These are phyloP conservation scores for Salix viminalis DNA, from an alignment of 345 rosid genomes.

Conservation along the genomic window DNA sequence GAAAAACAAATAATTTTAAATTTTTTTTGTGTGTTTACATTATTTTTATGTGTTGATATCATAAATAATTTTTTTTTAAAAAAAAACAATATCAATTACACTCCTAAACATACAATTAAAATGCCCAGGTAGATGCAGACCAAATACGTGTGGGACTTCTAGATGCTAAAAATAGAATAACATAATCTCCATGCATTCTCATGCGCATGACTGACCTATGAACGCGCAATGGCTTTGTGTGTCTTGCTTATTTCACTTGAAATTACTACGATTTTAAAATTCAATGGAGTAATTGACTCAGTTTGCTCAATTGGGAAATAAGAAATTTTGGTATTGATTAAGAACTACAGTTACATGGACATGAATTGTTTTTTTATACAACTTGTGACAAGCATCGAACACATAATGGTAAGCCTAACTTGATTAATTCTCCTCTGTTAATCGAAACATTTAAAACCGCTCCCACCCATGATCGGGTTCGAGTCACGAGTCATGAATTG, in stretches of 20 bases:
- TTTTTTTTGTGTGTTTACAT: too few species aligned
- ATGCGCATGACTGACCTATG: background rate
- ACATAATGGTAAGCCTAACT: background rate
- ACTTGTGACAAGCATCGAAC: background rate
- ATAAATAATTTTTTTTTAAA: too few species aligned
- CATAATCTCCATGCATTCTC: background rate
- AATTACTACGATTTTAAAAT: background rate
- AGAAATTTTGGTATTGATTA: background rate
- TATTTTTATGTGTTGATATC: too few species aligned
- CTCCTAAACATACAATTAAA: rapidly evolving
- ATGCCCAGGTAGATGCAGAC: background rate
- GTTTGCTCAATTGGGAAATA: background rate
- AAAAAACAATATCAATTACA: too few species aligned
- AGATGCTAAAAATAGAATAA: background rate
- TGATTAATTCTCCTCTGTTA: background rate
- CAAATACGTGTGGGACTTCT: background rate
- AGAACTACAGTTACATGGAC: background rate
- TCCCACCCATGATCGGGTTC: rapidly evolving
- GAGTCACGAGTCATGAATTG: too few species aligned
- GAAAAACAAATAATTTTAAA: too few species aligned
- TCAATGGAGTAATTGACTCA: background rate
- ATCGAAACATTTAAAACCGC: too few species aligned
- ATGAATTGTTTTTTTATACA: background rate
- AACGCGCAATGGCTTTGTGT: background rate
- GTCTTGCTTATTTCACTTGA: background rate